A percentile compares a stretch with the other conserved stretches of the same genome.
Conservation (phyloP, 129 eudicot genomes). For the Pseudognaphalium luteoalbum region DNA sequence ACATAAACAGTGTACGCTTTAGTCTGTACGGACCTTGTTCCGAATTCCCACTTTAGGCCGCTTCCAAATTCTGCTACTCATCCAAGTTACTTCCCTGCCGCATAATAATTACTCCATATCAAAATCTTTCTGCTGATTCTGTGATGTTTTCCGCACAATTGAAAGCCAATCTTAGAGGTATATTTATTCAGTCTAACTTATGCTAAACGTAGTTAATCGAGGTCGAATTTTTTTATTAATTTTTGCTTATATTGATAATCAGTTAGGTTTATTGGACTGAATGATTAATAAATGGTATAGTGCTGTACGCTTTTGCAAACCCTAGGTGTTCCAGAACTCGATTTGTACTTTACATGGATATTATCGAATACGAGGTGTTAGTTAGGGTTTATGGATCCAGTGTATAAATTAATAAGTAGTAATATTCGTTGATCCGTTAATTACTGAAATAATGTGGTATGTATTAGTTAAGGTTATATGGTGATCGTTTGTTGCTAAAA, state of each 20-base stretch:
- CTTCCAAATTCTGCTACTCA: not conserved
- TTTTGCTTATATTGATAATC: not conserved
- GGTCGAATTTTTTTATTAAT: not conserved
- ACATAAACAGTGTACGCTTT: too few relatives aligned
- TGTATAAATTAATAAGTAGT: not conserved
- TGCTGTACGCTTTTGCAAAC: not conserved
- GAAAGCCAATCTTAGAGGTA: slow-evolving; percentile 16
- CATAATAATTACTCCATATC: not conserved
- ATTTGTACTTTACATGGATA: not conserved
- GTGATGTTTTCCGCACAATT: slow-evolving; percentile 18
- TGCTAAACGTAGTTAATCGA: slow-evolving; percentile 7
- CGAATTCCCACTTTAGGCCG: not conserved
- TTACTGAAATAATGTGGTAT: too few relatives aligned
- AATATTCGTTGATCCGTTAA: too few relatives aligned
- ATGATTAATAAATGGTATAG: not conserved
- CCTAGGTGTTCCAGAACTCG: not conserved
- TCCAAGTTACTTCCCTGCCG: not conserved
- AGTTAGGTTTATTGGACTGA: not conserved
- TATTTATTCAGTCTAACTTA: not conserved
- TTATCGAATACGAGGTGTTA: not conserved
- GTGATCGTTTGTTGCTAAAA: too few relatives aligned
- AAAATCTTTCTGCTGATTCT: not conserved
- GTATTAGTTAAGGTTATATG: too few relatives aligned
- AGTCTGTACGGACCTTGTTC: too few relatives aligned
- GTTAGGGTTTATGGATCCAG: not conserved